Evolutionary conservation across 305 asterid species (phyloP), one percentile per base, ranked within the genome.

Genomic region (Fraxinus velutina): DNA sequence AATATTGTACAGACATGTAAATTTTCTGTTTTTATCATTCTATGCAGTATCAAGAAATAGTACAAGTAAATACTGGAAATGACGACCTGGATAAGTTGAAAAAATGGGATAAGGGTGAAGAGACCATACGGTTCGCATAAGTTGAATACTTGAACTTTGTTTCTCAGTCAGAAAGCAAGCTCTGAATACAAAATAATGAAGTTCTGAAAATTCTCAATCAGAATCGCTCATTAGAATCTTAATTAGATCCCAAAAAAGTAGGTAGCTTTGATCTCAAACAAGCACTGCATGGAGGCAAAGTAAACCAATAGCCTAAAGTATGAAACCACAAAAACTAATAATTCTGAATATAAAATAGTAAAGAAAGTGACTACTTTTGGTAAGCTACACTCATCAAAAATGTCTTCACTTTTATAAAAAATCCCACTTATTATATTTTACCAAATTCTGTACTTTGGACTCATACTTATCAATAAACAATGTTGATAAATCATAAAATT

Each of bases 271-370:
- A 10, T 57, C 88, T 77, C 70, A 83, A 77, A 60, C 81, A 81
- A 22, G 62, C 76, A 15, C 79, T 73, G 75, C 80, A 73, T 84
- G 80, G 82, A 70, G 83, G 19, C 66, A 66, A 87, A 87, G 81
- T 82, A 24, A 77, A 74, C 83, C 80, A 84, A 77, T 78, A 77
- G 81, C 71, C 75, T 36, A 78, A 81, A 83, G 80, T 70, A 70
- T 73, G 84, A 85, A 73, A 77, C 78, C 62, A 76, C 44, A 37
- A 68, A 47, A 84, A 57, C 73, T 32, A 55, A 62, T 79, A 36
- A 80, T 73, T 81, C 82, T 36, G 62, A 62, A 81, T 84, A 81
- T 84, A 64, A 78, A 81, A 84, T 15, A 44, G 30, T 2, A 68
- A 70, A 21, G 19, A 82, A 82, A 66, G 44, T 17, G 78, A 37